Evolutionary conservation across 78 protist genomes (phyloP).

Genomic region (Dictyostelium discoideum): DNA sequence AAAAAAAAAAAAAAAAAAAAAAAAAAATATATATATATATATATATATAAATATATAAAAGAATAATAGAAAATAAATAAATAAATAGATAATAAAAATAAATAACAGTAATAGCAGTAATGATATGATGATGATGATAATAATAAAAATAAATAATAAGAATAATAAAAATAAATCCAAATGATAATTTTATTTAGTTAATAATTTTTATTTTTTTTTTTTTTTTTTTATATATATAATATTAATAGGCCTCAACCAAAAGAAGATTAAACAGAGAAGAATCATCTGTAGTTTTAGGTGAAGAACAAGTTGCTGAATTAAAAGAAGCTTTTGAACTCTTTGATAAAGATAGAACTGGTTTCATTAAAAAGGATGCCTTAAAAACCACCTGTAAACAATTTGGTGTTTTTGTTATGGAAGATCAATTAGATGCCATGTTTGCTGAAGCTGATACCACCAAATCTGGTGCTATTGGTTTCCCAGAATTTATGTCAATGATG

Average conservation of each 20-base stretch:
- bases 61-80: too few relatives aligned
- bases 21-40: too few relatives aligned
- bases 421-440: slow-evolving; percentile 76
- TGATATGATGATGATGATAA: neutral
- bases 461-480: slow-evolving; percentile 84
- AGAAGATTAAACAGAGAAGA: slow-evolving; percentile 81
- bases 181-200: too few relatives aligned
- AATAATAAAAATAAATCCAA: neutral
- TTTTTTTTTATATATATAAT: neutral
- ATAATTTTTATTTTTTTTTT: neutral
- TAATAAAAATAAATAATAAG: neutral
- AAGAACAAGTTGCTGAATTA: slow-evolving; percentile 98
- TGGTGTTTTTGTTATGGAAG: slow-evolving; percentile 70
- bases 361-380: slow-evolving; percentile 94
- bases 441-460: slow-evolving; percentile 81
- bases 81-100: neutral
- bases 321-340: slow-evolving; percentile 97
- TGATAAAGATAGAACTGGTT: slow-evolving; percentile 95
- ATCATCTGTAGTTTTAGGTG: slow-evolving; percentile 81
- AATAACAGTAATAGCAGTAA: too few relatives aligned
- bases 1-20: too few relatives aligned
- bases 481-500: slow-evolving; percentile 90
- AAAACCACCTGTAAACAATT: slow-evolving; percentile 79
- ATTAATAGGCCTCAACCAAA: slow-evolving; percentile 36
- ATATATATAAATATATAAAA: too few relatives aligned